phyloP scores from a whole-genome alignment of 768 basidiomycete species.

The Lentinula guzmanii region DNA sequence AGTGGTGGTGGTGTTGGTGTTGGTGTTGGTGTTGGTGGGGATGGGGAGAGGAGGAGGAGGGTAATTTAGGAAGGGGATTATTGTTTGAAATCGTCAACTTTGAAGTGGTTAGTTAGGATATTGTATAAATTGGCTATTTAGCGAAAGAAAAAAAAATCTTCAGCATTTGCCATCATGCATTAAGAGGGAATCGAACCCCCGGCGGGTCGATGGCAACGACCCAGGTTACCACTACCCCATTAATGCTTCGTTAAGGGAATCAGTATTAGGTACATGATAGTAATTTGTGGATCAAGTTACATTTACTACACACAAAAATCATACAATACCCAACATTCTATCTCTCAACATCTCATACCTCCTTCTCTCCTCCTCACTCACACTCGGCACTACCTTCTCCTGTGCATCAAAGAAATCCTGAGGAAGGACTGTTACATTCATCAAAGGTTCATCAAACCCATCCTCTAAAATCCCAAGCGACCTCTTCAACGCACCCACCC shows the following conservation, averaged over 20 bases:
- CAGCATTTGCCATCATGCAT: constrained; percentile 23
- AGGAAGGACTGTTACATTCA: background rate
- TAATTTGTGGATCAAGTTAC: too few relatives aligned
- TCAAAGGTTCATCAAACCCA: constrained; percentile 37
- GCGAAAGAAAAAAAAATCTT: background rate
- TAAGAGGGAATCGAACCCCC: constrained; percentile 57
- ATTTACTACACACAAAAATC: too few relatives aligned
- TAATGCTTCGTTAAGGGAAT: background rate
- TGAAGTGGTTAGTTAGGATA: too few relatives aligned
- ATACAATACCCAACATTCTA: constrained; percentile 43
- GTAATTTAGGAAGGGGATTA: background rate
- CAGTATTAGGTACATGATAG: too few relatives aligned
- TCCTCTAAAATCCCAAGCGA: constrained; percentile 60
- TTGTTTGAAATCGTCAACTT: too few relatives aligned
- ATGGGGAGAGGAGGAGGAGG: background rate
- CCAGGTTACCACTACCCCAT: background rate
- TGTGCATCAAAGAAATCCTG: constrained; percentile 69
- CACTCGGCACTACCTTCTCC: constrained; percentile 83
- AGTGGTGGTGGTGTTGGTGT: too few relatives aligned
- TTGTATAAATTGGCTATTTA: too few relatives aligned
- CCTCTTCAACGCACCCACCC: constrained; percentile 72
- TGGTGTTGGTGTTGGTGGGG: background rate
- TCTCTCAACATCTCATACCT: constrained; percentile 77
- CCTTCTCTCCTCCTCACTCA: constrained; percentile 69
- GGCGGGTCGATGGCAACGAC: constrained; percentile 35